Base-by-base conservation (phyloP, 441 rosid genomes). In the Arabidopsis lyrata region DNA sequence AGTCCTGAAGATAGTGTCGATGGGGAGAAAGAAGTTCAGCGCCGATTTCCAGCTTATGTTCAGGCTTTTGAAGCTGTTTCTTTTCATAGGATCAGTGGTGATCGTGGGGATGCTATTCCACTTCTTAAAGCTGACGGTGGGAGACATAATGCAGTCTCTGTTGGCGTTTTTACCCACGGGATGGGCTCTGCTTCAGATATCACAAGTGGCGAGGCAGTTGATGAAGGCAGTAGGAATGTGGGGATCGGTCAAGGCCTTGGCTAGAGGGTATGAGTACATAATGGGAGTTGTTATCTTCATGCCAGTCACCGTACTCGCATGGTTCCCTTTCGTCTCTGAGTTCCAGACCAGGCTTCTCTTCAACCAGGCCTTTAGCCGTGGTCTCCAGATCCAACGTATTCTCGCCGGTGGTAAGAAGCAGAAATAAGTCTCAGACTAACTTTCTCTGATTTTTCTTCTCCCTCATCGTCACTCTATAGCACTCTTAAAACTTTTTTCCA, bases 331-430 rank as follows among this genome's bases (percentile, higher is more conserved):
- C 41, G 97, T 91, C 13, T 88, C 97, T 0, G 99, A 95, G 67
- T 93, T 93, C 81, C 99, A 95, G 82, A 91, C 96, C 31, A 84
- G 99, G 74, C 84, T 96, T 72, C 87, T 96, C 15, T 96, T 88
- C 86, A 96, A 96, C 85, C 98, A 96, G 84, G 99, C 99, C 6
- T 96, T 96, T 87, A 93, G 99, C 82, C 77, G 99, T 82, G 98
- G 99, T 2, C 98, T 96, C 61, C 99, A 96, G 82, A 96, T 96
- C 81, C 95, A 90, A 58, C 95, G 97, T 58, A 96, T 96, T 74
- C 88, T 96, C 7, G 82, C 99, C 1, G 99, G 98, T 50, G 96
- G 98, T 18, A 96, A 93, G 87, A 93, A 93, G 78, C 84, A 88
- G 47, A 90, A 86, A 60, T 90, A 77, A 80, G 41, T 38, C 74